Conservation (phyloP, 768 basidiomycete genomes). For the Pisolithus microcarpus region DNA sequence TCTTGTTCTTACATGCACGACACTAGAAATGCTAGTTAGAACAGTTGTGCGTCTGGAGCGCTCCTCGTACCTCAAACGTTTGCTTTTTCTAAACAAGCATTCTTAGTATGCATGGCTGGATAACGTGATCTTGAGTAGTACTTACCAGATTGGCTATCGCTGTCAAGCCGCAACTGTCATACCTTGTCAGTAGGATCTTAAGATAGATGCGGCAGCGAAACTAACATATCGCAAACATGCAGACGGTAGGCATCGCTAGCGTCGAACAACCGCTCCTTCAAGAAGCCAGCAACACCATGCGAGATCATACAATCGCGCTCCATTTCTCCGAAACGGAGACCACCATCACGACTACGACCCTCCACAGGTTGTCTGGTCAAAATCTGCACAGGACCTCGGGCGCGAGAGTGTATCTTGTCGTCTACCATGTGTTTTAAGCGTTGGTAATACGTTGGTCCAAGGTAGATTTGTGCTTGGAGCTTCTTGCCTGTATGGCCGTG, state of each 20-base stretch:
- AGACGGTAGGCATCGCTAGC: constrained; percentile 89
- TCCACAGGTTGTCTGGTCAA: constrained; percentile 96
- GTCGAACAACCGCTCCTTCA: constrained; percentile 95
- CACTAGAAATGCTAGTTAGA: constrained; percentile 39
- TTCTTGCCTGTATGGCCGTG: constrained; percentile 99
- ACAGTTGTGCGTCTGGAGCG: not conserved
- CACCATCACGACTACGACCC: constrained; percentile 97
- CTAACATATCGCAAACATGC: constrained; percentile 94
- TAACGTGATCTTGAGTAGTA: constrained; percentile 9
- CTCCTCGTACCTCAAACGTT: constrained; percentile 70
- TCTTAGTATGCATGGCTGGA: constrained; percentile 5
- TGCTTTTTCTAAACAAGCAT: constrained; percentile 75
- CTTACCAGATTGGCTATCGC: constrained; percentile 92
- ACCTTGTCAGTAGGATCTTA: not conserved
- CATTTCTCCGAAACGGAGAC: constrained; percentile 99
- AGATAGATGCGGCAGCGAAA: constrained; percentile 11
- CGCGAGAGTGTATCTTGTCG: constrained; percentile 98
- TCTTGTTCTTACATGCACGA: constrained; percentile 95
- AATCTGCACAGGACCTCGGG: constrained; percentile 95
- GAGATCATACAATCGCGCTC: constrained; percentile 99
- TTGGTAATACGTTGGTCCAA: constrained; percentile 99
- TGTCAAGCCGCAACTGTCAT: constrained; percentile 78
- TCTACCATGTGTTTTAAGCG: constrained; percentile 99
- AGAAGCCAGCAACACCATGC: constrained; percentile 95
- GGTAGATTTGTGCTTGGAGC: constrained; percentile 95